These are phyloP conservation scores for Gyromitra esculenta DNA, from an alignment of 2,329 filamentous ascomycete genomes.

Conservation along the genomic window DNA sequence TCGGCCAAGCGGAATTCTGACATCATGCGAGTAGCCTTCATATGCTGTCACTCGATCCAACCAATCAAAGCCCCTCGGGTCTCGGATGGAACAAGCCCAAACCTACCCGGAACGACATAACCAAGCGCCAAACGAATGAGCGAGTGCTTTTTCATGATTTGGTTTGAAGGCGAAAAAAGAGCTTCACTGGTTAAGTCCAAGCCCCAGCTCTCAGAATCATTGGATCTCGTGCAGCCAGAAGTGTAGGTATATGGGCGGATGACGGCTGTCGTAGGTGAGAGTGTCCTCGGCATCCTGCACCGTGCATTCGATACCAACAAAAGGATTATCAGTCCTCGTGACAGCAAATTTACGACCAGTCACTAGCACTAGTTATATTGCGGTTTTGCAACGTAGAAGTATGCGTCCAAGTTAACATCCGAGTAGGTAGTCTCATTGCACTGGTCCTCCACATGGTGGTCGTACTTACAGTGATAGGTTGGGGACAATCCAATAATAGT, in stretches of 20 bases:
- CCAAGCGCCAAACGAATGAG: background rate
- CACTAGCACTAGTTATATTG: background rate
- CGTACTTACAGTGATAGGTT: background rate
- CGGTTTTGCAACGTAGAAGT: background rate
- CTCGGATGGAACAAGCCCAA: background rate
- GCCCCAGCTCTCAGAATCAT: background rate
- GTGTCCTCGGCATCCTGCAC: slow-evolving; percentile 13
- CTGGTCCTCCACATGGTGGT: no score
- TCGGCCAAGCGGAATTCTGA: background rate
- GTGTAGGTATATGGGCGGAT: background rate
- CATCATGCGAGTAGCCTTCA: slow-evolving; percentile 5
- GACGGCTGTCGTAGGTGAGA: background rate
- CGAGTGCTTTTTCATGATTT: slow-evolving; percentile 45
- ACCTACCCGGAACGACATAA: background rate
- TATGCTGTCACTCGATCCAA: slow-evolving; percentile 8
- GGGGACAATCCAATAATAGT: background rate
- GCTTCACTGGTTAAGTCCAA: background rate
- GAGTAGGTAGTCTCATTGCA: slow-evolving; percentile 1
- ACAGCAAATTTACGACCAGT: slow-evolving; percentile 41
- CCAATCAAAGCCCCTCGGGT: background rate
- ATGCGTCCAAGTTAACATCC: slow-evolving; percentile 14
- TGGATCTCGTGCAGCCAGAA: background rate
- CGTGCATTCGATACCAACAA: background rate
- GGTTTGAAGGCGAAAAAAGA: background rate
- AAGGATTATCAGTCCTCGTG: slow-evolving; percentile 11